Base-by-base conservation (phyloP, 768 basidiomycete species). In the Postia placenta region DNA sequence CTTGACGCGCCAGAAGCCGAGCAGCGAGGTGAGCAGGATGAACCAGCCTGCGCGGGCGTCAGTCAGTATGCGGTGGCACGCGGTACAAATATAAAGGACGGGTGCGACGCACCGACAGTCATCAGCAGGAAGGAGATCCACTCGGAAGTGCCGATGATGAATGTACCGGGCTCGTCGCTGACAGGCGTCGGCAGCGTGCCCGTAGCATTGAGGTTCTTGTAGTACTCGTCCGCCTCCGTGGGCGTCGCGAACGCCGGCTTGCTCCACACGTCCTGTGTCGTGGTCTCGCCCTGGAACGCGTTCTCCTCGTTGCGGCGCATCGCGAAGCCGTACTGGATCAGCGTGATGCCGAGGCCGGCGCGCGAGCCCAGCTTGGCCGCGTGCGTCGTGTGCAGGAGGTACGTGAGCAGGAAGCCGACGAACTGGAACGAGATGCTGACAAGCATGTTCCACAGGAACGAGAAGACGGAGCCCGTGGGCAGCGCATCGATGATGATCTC, bases 371-470 rank as follows among this genome's bases (percentile, higher is more conserved):
- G 81, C 57, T 92, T 87, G 26, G 91, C 92, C 4, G 95, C 88
- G 63, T 98, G 95, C 1, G 92, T 92, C 2, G 85, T 87, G 65
- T 92, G 90, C 25, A 98, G 78, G 49, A 98, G 85, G 68, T 93
- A 97, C 7, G 94, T 98, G 65, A 97, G 76, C 43, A 85, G 74
- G 73, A 90, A 92, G 28, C 87, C 95, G 59, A 97, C 83, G 59
- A 97, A 95, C 70, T 97, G 95, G 87, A 99, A 99, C 20, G 92
- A 92, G 48, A 94, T 78, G 49, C 92, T 93, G 51, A 98, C 84
- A 50, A 97, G 84, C 62, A 90, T 76, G 62, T 91, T 92, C 92
- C 89, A 97, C 35, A 88, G 76, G 72, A 92, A 94, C 11, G 82
- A 81, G 65, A 95, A 94, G 26, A 93, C 59, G 11, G 83, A 79